Evolutionary conservation across 176 grass and related monocot species (phyloP).

Genomic region (Eleusine indica): DNA sequence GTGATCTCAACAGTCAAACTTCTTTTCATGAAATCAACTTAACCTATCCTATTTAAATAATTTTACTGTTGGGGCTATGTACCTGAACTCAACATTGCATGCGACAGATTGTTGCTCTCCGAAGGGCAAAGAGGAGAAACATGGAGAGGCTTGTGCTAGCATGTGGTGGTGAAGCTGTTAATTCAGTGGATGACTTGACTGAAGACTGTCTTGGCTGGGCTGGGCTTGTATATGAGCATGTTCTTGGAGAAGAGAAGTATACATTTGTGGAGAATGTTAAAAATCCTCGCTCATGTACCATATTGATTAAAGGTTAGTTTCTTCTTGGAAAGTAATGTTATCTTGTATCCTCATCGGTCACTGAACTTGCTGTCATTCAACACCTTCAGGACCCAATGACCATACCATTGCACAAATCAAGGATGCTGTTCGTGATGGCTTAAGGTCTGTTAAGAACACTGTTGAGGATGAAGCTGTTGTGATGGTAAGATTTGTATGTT

Average conservation of each 20-base stretch:
- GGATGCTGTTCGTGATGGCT: conserved; percentile 89
- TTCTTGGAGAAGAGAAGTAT: conserved; percentile 97
- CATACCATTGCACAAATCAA: conserved; percentile 99
- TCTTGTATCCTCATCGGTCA: not conserved
- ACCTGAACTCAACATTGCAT: conserved; percentile 23
- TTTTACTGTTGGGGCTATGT: not conserved
- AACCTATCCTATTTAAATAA: not conserved
- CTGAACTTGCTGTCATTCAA: conserved; percentile 20
- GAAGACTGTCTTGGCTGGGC: conserved; percentile 97
- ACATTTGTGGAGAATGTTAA: conserved; percentile 96
- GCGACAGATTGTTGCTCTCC: conserved; percentile 85
- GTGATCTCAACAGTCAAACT: not conserved
- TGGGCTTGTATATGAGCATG: conserved; percentile 93
- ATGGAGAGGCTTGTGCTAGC: conserved; percentile 96
- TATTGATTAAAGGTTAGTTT: conserved; percentile 90
- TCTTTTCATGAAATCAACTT: not conserved
- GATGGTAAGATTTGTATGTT: conserved; percentile 62
- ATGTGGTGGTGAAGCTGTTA: conserved; percentile 88
- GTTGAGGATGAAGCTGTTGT: conserved; percentile 93
- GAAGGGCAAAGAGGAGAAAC: conserved; percentile 96
- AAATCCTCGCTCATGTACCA: conserved; percentile 93
- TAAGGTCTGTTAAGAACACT: conserved; percentile 96
- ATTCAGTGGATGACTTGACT: conserved; percentile 89
- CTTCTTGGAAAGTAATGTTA: conserved; percentile 11
- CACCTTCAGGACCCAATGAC: conserved; percentile 86